These are phyloP conservation scores for Elsinoe fawcettii DNA, from an alignment of 2,329 filamentous ascomycete genomes.

Conservation along the genomic window DNA sequence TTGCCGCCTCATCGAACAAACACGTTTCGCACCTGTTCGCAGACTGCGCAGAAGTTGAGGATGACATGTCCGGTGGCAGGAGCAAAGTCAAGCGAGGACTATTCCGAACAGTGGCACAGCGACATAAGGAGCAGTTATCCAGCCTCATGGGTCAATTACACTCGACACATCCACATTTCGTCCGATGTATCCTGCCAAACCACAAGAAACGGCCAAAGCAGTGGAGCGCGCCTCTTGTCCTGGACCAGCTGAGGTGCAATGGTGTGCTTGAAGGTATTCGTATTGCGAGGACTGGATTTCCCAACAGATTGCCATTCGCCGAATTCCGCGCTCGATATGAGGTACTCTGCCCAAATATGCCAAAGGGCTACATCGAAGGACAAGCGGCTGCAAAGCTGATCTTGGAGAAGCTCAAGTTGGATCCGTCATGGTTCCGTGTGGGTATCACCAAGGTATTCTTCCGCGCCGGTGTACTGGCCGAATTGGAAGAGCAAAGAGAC, in stretches of 20 bases:
- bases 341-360: slow-evolving; percentile 81
- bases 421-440: slow-evolving; percentile 80
- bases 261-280: slow-evolving; percentile 98
- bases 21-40: slow-evolving; percentile 79
- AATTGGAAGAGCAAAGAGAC: slow-evolving; percentile 93
- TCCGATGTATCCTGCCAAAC: slow-evolving; percentile 94
- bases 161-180: slow-evolving; percentile 95
- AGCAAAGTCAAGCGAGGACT: slow-evolving; percentile 94
- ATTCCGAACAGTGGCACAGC: slow-evolving; percentile 91
- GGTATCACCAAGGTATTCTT: slow-evolving; percentile 98
- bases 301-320: slow-evolving; percentile 81
- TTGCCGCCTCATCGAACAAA: slow-evolving; percentile 71
- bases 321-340: slow-evolving; percentile 96
- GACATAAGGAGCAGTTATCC: slow-evolving; percentile 98
- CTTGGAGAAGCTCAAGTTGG: slow-evolving; percentile 79
- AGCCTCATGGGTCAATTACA: slow-evolving; percentile 89
- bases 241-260: slow-evolving; percentile 96
- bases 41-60: slow-evolving; percentile 78
- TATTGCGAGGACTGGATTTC: slow-evolving; percentile 93
- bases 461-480: slow-evolving; percentile 86
- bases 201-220: slow-evolving; percentile 96
- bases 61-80: slow-evolving; percentile 57
- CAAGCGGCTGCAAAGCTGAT: slow-evolving; percentile 79
- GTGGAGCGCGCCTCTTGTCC: slow-evolving; percentile 81
- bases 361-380: slow-evolving; percentile 83